Percentiles rank a stretch among this genome's conserved stretches.
Evolutionary conservation across 176 grass and related monocot species (phyloP).

Genomic region (Tuctoria greenei): DNA sequence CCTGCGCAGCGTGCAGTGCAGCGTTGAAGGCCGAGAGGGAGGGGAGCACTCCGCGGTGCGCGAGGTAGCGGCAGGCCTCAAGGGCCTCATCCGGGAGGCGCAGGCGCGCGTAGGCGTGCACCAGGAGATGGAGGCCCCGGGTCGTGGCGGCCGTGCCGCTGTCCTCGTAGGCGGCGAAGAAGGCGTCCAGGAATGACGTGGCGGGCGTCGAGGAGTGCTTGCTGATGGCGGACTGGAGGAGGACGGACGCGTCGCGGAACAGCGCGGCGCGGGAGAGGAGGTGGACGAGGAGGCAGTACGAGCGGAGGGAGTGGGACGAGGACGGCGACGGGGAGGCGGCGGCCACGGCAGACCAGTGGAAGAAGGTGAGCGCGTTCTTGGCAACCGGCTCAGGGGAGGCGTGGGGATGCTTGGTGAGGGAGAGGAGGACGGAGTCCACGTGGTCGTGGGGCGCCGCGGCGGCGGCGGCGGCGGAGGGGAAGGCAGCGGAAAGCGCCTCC

Average conservation of each 20-base stretch:
- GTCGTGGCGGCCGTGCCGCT: constrained; percentile 44
- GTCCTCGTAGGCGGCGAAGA: constrained; percentile 60
- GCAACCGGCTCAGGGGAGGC: constrained; percentile 33
- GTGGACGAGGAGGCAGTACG: constrained; percentile 69
- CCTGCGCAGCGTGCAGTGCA: constrained; percentile 44
- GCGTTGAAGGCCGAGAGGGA: constrained; percentile 74
- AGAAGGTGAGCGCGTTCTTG: constrained; percentile 74
- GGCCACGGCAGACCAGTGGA: constrained; percentile 54
- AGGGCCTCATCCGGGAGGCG: constrained; percentile 63
- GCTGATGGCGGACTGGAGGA: constrained; percentile 58
- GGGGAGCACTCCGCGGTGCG: constrained; percentile 46
- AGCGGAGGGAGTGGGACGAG: constrained; percentile 35
- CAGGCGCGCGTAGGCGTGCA: constrained; percentile 63
- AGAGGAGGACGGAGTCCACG: constrained; percentile 54
- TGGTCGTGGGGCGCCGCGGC: constrained; percentile 21
- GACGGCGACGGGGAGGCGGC: background rate
- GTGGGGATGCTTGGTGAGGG: constrained; percentile 42
- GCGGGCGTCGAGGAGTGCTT: constrained; percentile 14
- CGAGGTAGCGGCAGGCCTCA: constrained; percentile 56
- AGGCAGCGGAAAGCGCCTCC: constrained; percentile 53
- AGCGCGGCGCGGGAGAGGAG: constrained; percentile 73
- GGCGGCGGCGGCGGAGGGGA: constrained; percentile 39
- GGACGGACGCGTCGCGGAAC: constrained; percentile 44
- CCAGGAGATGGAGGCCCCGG: constrained; percentile 73
- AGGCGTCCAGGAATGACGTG: constrained; percentile 39